Evolutionary conservation across 1,139 yeast genomes (phyloP).

Genomic region (Pichia sp.): DNA sequence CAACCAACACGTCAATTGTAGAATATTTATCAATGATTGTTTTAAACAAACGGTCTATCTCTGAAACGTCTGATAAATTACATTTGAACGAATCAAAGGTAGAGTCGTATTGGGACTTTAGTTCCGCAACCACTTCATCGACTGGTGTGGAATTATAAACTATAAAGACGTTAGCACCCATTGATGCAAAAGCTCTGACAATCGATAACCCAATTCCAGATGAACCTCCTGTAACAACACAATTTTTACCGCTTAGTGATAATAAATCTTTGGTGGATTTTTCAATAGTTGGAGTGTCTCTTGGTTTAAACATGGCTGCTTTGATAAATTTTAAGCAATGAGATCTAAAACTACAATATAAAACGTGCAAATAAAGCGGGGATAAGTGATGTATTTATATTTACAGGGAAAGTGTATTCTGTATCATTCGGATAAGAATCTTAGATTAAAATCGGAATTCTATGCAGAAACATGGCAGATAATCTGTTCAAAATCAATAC

Average conservation of each 20-base stretch:
- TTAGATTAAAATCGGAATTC: too few relatives aligned
- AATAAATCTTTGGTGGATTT: constrained; percentile 33
- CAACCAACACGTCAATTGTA: constrained; percentile 53
- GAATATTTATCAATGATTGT: constrained; percentile 46
- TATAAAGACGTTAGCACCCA: constrained; percentile 85
- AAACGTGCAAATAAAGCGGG: too few relatives aligned
- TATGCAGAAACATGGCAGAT: too few relatives aligned
- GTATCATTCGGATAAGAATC: too few relatives aligned
- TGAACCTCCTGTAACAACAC: constrained; percentile 81
- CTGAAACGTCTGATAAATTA: constrained; percentile 36
- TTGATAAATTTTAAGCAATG: too few relatives aligned
- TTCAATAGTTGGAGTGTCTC: constrained; percentile 3
- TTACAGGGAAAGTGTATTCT: too few relatives aligned
- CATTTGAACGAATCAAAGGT: constrained; percentile 40
- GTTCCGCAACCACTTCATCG: constrained; percentile 38
- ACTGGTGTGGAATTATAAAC: constrained; percentile 69
- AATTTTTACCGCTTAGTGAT: constrained; percentile 75
- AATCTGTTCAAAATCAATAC: too few relatives aligned
- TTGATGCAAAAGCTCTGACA: constrained; percentile 85
- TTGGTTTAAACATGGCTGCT: constrained; percentile 4
- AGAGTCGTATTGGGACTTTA: constrained; percentile 39
- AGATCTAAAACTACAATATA: too few relatives aligned
- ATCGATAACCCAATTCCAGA: constrained; percentile 82
- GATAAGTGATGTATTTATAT: too few relatives aligned
- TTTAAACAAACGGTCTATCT: constrained; percentile 34